phyloP scores from a whole-genome alignment of 1,139 yeast species.

The Candida glucosophila region DNA sequence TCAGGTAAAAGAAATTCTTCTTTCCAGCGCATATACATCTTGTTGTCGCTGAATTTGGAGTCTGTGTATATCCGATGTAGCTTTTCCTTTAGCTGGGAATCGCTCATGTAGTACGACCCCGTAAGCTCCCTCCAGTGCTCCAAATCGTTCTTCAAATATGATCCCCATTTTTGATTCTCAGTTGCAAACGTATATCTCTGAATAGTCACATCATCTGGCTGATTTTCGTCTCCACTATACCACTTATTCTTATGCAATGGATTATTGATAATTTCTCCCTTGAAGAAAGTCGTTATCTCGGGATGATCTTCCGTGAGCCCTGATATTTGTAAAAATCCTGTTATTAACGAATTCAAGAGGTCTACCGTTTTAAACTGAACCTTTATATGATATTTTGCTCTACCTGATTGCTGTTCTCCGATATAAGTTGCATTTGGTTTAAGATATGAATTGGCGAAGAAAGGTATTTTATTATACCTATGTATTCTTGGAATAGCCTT shows the following conservation, averaged over 20 bases:
- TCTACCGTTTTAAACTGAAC: conserved; percentile 71
- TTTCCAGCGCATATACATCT: conserved; percentile 88
- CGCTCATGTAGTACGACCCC: conserved; percentile 20
- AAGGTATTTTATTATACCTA: conserved; percentile 7
- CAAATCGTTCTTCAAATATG: conserved; percentile 60
- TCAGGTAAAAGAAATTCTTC: conserved; percentile 83
- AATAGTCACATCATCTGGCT: conserved; percentile 8
- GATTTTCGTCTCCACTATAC: conserved; percentile 8
- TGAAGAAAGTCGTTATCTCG: conserved; percentile 77
- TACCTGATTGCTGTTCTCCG: conserved; percentile 73
- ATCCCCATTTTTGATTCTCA: conserved; percentile 46
- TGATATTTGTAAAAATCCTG: conserved; percentile 74
- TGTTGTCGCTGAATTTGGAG: conserved; percentile 23
- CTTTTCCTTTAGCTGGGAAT: conserved; percentile 17
- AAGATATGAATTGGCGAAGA: conserved; percentile 29
- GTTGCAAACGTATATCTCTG: conserved; percentile 30
- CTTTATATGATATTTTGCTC: conserved; percentile 55
- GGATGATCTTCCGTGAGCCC: conserved; percentile 76
- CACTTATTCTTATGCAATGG: conserved; percentile 21
- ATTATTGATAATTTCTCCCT: conserved; percentile 74
- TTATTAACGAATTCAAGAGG: conserved; percentile 47
- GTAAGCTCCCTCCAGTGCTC: conserved; percentile 84
- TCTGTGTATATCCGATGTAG: conserved; percentile 24
- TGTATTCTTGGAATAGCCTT: not conserved
- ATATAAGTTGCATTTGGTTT: conserved; percentile 56